Conservation (phyloP, 164 flowering plant species). For the Annona cherimola region DNA sequence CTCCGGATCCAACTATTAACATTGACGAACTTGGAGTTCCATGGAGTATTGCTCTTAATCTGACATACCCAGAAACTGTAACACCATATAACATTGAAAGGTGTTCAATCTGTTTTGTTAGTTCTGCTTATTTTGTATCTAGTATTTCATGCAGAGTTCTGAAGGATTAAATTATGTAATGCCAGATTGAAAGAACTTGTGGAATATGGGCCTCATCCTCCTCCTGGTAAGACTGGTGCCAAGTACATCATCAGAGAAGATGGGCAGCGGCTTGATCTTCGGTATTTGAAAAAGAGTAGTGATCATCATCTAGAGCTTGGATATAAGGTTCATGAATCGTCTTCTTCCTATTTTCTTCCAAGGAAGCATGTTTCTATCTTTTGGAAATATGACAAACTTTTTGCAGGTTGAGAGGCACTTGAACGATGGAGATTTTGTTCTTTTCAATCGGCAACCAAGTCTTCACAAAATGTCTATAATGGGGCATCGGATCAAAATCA, state of each 20-base stretch:
- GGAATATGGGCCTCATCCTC: slow-evolving; percentile 99
- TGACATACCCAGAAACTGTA: slow-evolving; percentile 98
- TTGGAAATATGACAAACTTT: slow-evolving; percentile 1
- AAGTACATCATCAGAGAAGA: slow-evolving; percentile 96
- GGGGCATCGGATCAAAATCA: slow-evolving; percentile 98
- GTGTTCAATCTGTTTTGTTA: slow-evolving; percentile 19
- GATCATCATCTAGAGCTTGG: slow-evolving; percentile 98
- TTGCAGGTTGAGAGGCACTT: slow-evolving; percentile 95
- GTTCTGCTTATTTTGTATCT: neutral
- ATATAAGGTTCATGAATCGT: slow-evolving; percentile 54
- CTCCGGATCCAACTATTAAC: slow-evolving; percentile 96
- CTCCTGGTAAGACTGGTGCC: slow-evolving; percentile 99
- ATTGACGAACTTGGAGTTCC: slow-evolving; percentile 98
- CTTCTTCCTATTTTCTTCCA: neutral
- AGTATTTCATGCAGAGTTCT: neutral
- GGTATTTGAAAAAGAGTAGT: slow-evolving; percentile 93
- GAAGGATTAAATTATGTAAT: neutral
- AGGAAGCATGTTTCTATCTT: neutral
- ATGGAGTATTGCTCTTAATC: slow-evolving; percentile 97
- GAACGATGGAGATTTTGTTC: slow-evolving; percentile 93
- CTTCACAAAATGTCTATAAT: slow-evolving; percentile 98
- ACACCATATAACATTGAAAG: slow-evolving; percentile 99
- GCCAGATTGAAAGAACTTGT: slow-evolving; percentile 96
- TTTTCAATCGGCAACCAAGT: slow-evolving; percentile 97
- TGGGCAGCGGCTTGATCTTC: slow-evolving; percentile 98